Conservation (phyloP, 345 rosid species). For the Citrus maxima region DNA sequence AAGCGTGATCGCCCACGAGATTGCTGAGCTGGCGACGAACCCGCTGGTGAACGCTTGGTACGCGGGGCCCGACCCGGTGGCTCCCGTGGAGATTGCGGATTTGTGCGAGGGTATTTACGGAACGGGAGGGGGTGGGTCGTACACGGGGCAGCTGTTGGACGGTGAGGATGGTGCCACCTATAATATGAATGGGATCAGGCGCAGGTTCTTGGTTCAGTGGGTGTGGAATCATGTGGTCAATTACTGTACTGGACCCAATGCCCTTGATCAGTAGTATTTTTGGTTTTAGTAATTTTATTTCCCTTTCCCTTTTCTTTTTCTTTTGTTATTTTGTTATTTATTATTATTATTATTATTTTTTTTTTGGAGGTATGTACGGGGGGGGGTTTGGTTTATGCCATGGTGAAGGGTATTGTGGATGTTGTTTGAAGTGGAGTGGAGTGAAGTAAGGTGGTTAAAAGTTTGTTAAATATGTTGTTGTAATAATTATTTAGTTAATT, state of each 20-base stretch:
- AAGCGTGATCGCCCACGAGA: slow-evolving; percentile 90
- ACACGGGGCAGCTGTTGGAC: slow-evolving; percentile 78
- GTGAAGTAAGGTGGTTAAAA: slow-evolving; percentile 25
- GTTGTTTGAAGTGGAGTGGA: neutral
- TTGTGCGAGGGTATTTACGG: slow-evolving; percentile 97
- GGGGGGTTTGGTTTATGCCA: neutral
- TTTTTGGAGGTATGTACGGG: slow-evolving; percentile 10
- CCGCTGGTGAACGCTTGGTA: slow-evolving; percentile 98
- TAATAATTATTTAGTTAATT: slow-evolving; percentile 13
- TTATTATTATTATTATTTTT: too few species aligned
- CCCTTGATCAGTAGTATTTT: slow-evolving; percentile 64
- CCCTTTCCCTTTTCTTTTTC: neutral
- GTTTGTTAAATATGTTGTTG: slow-evolving; percentile 24
- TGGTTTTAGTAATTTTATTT: neutral
- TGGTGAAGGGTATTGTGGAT: slow-evolving; percentile 9
- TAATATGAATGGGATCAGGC: slow-evolving; percentile 79
- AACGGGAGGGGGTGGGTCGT: slow-evolving; percentile 97
- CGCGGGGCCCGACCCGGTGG: slow-evolving; percentile 84
- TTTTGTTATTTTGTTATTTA: neutral
- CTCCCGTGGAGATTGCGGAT: slow-evolving; percentile 93
- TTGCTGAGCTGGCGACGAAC: slow-evolving; percentile 93
- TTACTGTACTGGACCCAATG: slow-evolving; percentile 95
- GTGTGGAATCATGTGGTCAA: slow-evolving; percentile 74
- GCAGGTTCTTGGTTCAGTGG: slow-evolving; percentile 94
- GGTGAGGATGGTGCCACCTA: slow-evolving; percentile 76